Evolutionary conservation across 2,329 filamentous ascomycete genomes (phyloP).

Genomic region (Penicillium glabrum): DNA sequence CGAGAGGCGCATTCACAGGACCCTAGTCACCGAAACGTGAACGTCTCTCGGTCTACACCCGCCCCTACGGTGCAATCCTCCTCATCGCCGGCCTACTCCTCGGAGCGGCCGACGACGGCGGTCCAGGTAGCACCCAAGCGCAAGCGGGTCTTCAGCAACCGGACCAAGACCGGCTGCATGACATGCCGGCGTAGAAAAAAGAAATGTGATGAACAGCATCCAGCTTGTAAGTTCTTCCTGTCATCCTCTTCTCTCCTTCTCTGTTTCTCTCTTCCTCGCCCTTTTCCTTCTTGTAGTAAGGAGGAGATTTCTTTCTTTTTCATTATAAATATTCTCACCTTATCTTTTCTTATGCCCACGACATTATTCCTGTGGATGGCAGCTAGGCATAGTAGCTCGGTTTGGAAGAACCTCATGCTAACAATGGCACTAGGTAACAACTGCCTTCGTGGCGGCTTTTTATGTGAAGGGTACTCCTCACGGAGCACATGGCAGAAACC

Average conservation of each 20-base stretch:
- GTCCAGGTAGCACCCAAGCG: slow-evolving; percentile 45
- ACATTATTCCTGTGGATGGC: background rate
- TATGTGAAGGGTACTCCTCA: slow-evolving; percentile 86
- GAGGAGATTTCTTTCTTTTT: background rate
- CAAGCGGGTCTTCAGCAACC: slow-evolving; percentile 74
- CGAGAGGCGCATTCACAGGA: slow-evolving; percentile 49
- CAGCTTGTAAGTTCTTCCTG: slow-evolving; percentile 68
- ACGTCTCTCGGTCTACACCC: slow-evolving; percentile 37
- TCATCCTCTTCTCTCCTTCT: background rate
- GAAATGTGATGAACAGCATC: slow-evolving; percentile 66
- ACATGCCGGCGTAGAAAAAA: slow-evolving; percentile 15
- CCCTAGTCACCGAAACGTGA: slow-evolving; percentile 26
- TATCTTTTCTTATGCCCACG: background rate
- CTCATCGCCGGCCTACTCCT: slow-evolving; percentile 31
- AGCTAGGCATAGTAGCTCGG: background rate
- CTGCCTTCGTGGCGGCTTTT: slow-evolving; percentile 84
- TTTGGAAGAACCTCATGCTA: background rate
- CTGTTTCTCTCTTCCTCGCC: background rate
- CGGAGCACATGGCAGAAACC: slow-evolving; percentile 77
- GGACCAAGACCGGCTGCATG: slow-evolving; percentile 77
- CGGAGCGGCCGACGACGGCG: slow-evolving; percentile 34
- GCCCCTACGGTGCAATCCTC: slow-evolving; percentile 36
- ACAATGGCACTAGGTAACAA: slow-evolving; percentile 67
- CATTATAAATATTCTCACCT: background rate
- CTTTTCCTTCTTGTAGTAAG: background rate